Evolutionary conservation across 2,329 filamentous ascomycete species (phyloP).

Genomic region (Fusarium haematococcum): DNA sequence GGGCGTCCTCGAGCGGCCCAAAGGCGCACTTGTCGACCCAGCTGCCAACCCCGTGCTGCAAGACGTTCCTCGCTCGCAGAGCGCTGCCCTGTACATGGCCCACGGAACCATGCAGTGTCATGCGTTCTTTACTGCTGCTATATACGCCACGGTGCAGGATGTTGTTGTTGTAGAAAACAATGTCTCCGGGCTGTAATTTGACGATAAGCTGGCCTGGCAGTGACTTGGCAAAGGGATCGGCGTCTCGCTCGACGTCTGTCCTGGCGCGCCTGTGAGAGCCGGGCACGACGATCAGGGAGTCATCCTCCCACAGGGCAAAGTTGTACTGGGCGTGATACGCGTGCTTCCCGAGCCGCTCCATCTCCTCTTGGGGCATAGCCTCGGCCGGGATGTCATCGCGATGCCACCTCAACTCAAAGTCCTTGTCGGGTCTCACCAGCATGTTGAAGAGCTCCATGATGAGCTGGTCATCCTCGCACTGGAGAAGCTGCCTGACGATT

Average conservation of each 20-base stretch:
- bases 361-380: slow-evolving; percentile 75
- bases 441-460: slow-evolving; percentile 93
- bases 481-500: slow-evolving; percentile 74
- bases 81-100: slow-evolving; percentile 68
- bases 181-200: slow-evolving; percentile 77
- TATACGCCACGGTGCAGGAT: slow-evolving; percentile 83
- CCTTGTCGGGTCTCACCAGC: slow-evolving; percentile 76
- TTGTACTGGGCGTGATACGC: slow-evolving; percentile 90
- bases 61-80: slow-evolving; percentile 75
- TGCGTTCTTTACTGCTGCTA: slow-evolving; percentile 66
- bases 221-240: slow-evolving; percentile 71
- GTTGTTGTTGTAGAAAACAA: slow-evolving; percentile 92
- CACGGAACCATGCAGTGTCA: slow-evolving; percentile 80
- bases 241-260: slow-evolving; percentile 75
- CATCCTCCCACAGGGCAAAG: slow-evolving; percentile 81
- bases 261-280: slow-evolving; percentile 79
- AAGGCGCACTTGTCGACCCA: slow-evolving; percentile 74
- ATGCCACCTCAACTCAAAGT: slow-evolving; percentile 86
- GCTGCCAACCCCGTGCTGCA: slow-evolving; percentile 78
- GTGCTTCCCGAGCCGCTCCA: slow-evolving; percentile 67
- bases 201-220: slow-evolving; percentile 76
- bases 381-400: slow-evolving; percentile 82
- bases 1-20: slow-evolving; percentile 55
- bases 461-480: slow-evolving; percentile 68
- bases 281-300: slow-evolving; percentile 79